These are phyloP conservation scores for Blattamonas nauphoetae DNA, from an alignment of 78 protist genomes.

Conservation along the genomic window DNA sequence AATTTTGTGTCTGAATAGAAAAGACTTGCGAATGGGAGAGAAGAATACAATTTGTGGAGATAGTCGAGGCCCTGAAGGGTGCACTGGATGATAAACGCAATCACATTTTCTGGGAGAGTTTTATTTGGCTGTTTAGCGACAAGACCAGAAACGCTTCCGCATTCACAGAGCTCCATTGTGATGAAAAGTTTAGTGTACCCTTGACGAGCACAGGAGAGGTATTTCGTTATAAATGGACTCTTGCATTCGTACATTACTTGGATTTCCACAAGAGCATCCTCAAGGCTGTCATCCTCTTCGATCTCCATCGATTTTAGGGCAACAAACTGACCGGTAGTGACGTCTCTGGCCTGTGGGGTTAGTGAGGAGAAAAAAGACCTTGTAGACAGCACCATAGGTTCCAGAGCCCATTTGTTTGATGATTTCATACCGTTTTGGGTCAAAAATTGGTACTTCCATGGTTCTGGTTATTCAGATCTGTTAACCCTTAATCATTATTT, in stretches of 20 bases:
- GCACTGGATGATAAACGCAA: not conserved
- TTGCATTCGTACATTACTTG: not conserved
- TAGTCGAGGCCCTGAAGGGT: not conserved
- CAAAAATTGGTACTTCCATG: not conserved
- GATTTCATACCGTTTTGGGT: not conserved
- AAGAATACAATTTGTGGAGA: not conserved
- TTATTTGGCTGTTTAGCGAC: not conserved
- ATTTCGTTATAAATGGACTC: not conserved
- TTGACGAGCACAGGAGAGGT: not conserved
- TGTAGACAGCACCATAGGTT: not conserved
- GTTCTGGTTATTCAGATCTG: no score
- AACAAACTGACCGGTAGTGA: not conserved
- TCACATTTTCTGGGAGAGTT: not conserved
- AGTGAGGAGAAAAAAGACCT: not conserved
- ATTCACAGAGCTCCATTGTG: not conserved
- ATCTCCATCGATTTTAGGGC: not conserved
- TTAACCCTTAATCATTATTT: no score
- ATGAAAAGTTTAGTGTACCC: not conserved
- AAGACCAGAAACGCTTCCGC: not conserved
- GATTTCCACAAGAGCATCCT: constrained; percentile 1
- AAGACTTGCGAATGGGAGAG: not conserved
- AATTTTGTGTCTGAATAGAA: not conserved
- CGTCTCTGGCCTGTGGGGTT: not conserved
- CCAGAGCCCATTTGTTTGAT: not conserved
- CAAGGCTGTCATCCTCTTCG: not conserved